Percentiles rank a stretch among this genome's conserved stretches.
Evolutionary conservation across 495 filamentous ascomycete genomes (phyloP).

Genomic region (Aspergillus egyptiacus): DNA sequence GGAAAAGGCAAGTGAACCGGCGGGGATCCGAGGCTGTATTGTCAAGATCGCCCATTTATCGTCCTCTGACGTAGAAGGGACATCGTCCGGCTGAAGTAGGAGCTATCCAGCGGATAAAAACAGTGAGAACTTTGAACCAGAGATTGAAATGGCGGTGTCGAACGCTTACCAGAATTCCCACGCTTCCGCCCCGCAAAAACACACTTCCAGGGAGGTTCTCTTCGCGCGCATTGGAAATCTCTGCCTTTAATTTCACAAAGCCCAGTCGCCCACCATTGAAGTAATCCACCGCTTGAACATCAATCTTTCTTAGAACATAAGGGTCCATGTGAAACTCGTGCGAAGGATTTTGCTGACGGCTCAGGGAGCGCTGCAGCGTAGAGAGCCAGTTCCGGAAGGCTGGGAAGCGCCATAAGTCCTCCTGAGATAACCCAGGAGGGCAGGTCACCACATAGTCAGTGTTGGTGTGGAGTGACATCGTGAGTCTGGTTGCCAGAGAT

Average conservation of each 20-base stretch:
- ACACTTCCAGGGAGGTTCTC: slow-evolving; percentile 69
- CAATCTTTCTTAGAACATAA: slow-evolving; percentile 63
- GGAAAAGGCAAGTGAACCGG: slow-evolving; percentile 65
- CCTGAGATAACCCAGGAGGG: slow-evolving; percentile 50
- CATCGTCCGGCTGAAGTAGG: slow-evolving; percentile 68
- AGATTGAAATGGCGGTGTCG: background rate
- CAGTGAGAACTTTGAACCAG: background rate
- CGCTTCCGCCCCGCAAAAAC: slow-evolving; percentile 75
- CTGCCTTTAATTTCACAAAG: slow-evolving; percentile 70
- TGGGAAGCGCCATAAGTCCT: slow-evolving; percentile 61
- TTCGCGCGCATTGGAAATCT: slow-evolving; percentile 55
- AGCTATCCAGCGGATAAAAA: slow-evolving; percentile 29
- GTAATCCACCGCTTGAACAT: slow-evolving; percentile 68
- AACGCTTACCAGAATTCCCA: slow-evolving; percentile 65
- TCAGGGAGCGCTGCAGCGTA: slow-evolving; percentile 60
- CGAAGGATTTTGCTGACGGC: slow-evolving; percentile 49
- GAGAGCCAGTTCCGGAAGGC: slow-evolving; percentile 70
- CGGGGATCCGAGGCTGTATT: slow-evolving; percentile 76
- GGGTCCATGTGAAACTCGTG: slow-evolving; percentile 70
- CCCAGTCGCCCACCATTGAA: slow-evolving; percentile 62
- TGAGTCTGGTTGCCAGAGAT: background rate
- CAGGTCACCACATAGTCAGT: slow-evolving; percentile 40
- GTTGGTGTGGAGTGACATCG: slow-evolving; percentile 45
- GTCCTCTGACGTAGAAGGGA: slow-evolving; percentile 26
- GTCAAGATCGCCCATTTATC: slow-evolving; percentile 71